Evolutionary conservation across 1,284 basidiomycete genomes (phyloP), one percentile per base, ranked within the genome.

Genomic region (Mycocalia duriaeana): DNA sequence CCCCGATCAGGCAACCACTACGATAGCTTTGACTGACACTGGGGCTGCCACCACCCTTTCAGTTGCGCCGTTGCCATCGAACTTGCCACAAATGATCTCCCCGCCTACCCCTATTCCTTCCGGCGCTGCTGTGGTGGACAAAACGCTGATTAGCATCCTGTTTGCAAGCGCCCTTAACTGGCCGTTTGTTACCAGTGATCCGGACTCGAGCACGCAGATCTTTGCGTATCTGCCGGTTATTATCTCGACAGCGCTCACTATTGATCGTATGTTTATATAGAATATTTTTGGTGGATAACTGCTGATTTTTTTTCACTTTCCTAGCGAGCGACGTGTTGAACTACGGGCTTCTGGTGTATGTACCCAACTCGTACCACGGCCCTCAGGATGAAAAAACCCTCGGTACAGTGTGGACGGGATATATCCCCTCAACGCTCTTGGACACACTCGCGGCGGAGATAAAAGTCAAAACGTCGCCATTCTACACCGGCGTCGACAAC

Each of bases 121-220:
- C 4, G 51, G 19, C 6, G 58, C 48, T 37, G 58, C 71, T 51
- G 57, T 76, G 18, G 44, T 18, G 2, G 72, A 65, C 0, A 75
- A 68, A 49, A 69, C 69, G 6, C 41, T 79, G 44, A 75, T 88
- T 58, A 79, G 70, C 44, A 55, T 89, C 25, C 56, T 86, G 55
- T 86, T 86, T 63, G 72, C 77, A 43, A 35, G 45, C 0, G 67
- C 63, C 9, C 65, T 90, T 46, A 75, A 73, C 49, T 91, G 87
- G 87, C 35, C 57, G 0, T 87, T 81, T 52, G 84, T 89, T 2
- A 73, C 73, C n/a, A 48, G 44, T 4, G 74, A 67, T 51, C 38
- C 60, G 6, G 61, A 76, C 24, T 69, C 79, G 3, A 69, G 73
- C 8, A 76, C 70, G 42, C 83, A 90, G 65, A 71, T 91, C 39